Percentiles rank a stretch among this genome's conserved stretches.
These are phyloP conservation scores for Coemansia sp. DNA, from an alignment of 192 early-diverging fungal species.

Conservation along the genomic window DNA sequence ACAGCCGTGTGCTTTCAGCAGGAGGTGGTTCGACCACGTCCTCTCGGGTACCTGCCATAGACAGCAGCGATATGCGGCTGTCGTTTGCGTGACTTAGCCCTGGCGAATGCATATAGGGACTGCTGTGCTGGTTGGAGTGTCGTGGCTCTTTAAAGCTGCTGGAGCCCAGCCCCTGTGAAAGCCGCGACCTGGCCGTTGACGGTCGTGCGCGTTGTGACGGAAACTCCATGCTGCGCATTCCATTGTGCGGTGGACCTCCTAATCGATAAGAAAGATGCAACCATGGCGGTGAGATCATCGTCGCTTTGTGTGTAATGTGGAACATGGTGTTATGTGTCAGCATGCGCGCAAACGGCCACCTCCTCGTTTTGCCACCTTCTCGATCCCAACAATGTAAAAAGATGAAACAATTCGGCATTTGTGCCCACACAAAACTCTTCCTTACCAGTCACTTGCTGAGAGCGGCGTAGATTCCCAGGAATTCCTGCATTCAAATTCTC, in stretches of 20 bases:
- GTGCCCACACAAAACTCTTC: not conserved
- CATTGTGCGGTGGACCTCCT: conserved; percentile 15
- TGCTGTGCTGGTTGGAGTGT: conserved; percentile 10
- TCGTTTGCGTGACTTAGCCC: conserved; percentile 19
- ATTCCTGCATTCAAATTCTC: conserved; percentile 24
- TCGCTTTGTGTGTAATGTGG: not conserved
- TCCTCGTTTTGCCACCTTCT: not conserved
- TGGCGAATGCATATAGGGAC: conserved; percentile 25
- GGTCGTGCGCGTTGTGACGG: conserved; percentile 31
- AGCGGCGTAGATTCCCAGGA: conserved; percentile 22
- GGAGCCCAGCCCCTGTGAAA: conserved; percentile 34
- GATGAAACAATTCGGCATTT: not conserved
- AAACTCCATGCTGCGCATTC: conserved; percentile 26
- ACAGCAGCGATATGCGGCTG: conserved; percentile 47
- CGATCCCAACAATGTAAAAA: not conserved
- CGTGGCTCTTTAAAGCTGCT: conserved; percentile 44
- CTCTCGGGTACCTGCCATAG: conserved; percentile 35
- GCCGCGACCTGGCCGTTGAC: conserved; percentile 38
- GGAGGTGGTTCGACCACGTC: conserved; percentile 5
- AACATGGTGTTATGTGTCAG: not conserved
- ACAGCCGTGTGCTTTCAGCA: conserved; percentile 17
- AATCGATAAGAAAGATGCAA: not conserved
- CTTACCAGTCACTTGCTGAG: conserved; percentile 28
- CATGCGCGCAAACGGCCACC: not conserved
- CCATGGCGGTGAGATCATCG: not conserved